Evolutionary conservation across 306 rosid species (phyloP).

Genomic region (Neltuma alba): DNA sequence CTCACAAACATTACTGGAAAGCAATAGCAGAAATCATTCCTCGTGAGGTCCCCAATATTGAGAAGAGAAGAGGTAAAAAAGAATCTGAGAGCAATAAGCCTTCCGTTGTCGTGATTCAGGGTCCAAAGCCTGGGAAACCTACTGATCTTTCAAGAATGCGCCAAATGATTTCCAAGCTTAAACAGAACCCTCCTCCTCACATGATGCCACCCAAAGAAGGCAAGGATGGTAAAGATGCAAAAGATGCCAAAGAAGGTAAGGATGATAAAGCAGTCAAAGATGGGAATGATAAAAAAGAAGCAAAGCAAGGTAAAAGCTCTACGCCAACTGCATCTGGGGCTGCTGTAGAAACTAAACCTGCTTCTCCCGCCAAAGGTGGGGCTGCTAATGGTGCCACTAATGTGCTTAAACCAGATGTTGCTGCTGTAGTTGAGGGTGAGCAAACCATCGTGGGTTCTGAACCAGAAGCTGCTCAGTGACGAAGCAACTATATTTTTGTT

Average conservation of each 20-base stretch:
- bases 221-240: slow-evolving; percentile 50
- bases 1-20: slow-evolving; percentile 89
- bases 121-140: slow-evolving; percentile 96
- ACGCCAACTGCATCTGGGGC: slow-evolving; percentile 41
- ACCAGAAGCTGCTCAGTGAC: slow-evolving; percentile 51
- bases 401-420: slow-evolving; percentile 40
- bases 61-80: slow-evolving; percentile 89
- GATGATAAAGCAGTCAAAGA: slow-evolving; percentile 49
- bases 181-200: slow-evolving; percentile 82
- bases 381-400: slow-evolving; percentile 42
- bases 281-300: slow-evolving; percentile 38
- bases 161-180: slow-evolving; percentile 78
- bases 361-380: slow-evolving; percentile 49
- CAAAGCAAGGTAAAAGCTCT: slow-evolving; percentile 41
- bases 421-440: slow-evolving; percentile 44
- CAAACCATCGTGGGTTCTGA: slow-evolving; percentile 37
- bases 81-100: slow-evolving; percentile 72
- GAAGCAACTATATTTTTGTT: slow-evolving; percentile 25
- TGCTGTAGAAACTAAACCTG: slow-evolving; percentile 37
- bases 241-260: slow-evolving; percentile 41
- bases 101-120: slow-evolving; percentile 65
- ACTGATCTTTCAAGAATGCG: slow-evolving; percentile 92
- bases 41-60: slow-evolving; percentile 86
- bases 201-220: slow-evolving; percentile 82
- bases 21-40: slow-evolving; percentile 93